Evolutionary conservation across 1,139 yeast genomes (phyloP), one percentile per base, ranked within the genome.

Genomic region (Wickerhamiella pararugosa): DNA sequence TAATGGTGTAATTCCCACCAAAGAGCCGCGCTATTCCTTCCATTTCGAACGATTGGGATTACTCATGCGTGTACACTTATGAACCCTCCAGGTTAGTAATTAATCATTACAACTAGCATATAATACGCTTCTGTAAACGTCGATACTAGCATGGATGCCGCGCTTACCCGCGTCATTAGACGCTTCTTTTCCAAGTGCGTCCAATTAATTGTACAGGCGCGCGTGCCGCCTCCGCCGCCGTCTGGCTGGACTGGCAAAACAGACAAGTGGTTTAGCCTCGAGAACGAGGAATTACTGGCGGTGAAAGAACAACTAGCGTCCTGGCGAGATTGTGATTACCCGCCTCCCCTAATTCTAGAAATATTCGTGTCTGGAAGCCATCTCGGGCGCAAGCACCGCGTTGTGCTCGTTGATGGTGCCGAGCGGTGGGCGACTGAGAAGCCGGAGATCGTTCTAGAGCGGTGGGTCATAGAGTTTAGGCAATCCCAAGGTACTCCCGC

Each of bases 391-490:
- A 71, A 72, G 37, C 86, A 81, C 50, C 67, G 78, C 8, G 68
- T 86, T 37, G 71, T 76, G 38, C 60, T 65, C 31, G 87, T 74
- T 44, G 57, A 61, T 7, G 68, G 64, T 5, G 67, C 68, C 34
- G 62, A 62, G 44, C 50, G 63, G n/a, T 71, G 73, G 72, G 64
- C 67, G 31, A 68, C 66, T 44, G 74, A 75, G 11, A 67, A 69
- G 2, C 75, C 71, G 54, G 97, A 87, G 59, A 73, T 90, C 11
- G 95, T 90, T 2, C 63, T 90, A 45, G 98, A 90, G 57, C 68
- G 98, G 46, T 90, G 98, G 98, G 66, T 84, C 26, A 65, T 90
- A 32, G 94, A 86, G 58, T 73, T 86, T 49, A 87, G 65, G 63
- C 9, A 52, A 58, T 7, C 34, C 27, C 11, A 34, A 37, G 31